phyloP scores from a whole-genome alignment of 495 filamentous ascomycete species.

The Aspergillus biplanus region DNA sequence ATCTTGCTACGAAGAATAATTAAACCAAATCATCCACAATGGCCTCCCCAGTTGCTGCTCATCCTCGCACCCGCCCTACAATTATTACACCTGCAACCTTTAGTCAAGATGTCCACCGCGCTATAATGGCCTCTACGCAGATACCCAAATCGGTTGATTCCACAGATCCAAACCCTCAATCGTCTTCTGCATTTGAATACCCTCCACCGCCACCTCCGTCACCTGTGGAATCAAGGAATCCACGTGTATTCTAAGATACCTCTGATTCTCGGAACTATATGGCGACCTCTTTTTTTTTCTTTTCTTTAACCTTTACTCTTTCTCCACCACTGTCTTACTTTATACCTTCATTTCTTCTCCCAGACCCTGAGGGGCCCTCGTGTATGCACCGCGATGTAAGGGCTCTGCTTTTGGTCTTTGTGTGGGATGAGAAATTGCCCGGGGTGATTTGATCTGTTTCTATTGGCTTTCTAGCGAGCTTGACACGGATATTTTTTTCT shows the following conservation, averaged over 20 bases:
- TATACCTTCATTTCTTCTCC: background rate
- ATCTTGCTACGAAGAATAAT: constrained; percentile 11
- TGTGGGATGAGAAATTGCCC: background rate
- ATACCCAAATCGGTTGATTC: constrained; percentile 37
- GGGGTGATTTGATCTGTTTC: background rate
- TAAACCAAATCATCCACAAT: constrained; percentile 21
- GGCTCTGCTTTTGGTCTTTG: background rate
- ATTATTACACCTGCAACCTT: constrained; percentile 38
- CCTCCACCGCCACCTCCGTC: constrained; percentile 53
- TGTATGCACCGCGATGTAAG: constrained; percentile 13
- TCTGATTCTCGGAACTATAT: background rate
- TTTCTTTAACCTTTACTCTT: background rate
- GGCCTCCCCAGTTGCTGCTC: constrained; percentile 28
- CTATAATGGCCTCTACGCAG: constrained; percentile 39
- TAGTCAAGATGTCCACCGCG: constrained; percentile 48
- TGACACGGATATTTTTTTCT: background rate
- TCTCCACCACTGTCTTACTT: background rate
- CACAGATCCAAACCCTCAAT: constrained; percentile 5
- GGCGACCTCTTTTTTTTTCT: constrained; percentile 3
- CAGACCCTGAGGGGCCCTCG: background rate
- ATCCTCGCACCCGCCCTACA: constrained; percentile 25
- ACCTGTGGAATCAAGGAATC: constrained; percentile 42
- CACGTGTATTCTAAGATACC: constrained; percentile 13
- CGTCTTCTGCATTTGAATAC: constrained; percentile 15
- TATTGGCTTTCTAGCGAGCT: background rate